A percentile compares a stretch with the other conserved stretches of the same genome.
Evolutionary conservation across 257 asterid species (phyloP).

Genomic region (Nicotiana tomentosiformis): DNA sequence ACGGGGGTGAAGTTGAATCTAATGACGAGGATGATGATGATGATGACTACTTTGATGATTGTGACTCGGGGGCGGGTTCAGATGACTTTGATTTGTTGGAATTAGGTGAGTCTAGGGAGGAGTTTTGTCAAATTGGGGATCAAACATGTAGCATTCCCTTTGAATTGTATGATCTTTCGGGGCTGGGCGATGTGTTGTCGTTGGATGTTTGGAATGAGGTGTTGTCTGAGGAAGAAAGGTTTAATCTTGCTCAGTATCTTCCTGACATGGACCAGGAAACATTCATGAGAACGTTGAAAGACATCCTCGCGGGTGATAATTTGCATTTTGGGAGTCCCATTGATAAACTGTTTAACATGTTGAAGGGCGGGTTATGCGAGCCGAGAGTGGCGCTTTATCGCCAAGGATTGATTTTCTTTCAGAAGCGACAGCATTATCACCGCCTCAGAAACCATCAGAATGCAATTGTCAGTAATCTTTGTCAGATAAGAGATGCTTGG

Average conservation of each 20-base stretch:
- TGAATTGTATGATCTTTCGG: constrained; percentile 83
- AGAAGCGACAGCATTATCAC: constrained; percentile 78
- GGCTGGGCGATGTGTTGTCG: constrained; percentile 69
- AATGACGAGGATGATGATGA: constrained; percentile 52
- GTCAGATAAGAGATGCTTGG: constrained; percentile 98
- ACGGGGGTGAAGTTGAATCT: constrained; percentile 51
- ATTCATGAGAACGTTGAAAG: constrained; percentile 66
- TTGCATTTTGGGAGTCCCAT: constrained; percentile 88
- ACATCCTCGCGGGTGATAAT: constrained; percentile 66
- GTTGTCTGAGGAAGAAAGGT: constrained; percentile 81
- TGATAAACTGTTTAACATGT: constrained; percentile 59
- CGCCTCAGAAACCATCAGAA: constrained; percentile 73
- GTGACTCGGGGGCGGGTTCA: constrained; percentile 98
- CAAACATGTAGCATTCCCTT: constrained; percentile 88
- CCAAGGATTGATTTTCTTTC: constrained; percentile 81
- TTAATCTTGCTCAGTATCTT: constrained; percentile 64
- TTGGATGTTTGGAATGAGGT: constrained; percentile 96
- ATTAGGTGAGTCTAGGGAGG: constrained; percentile 84
- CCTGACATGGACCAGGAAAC: constrained; percentile 98
- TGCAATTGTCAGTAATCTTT: constrained; percentile 61
- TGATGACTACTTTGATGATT: constrained; percentile 60
- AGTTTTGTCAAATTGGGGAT: constrained; percentile 89
- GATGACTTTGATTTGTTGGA: constrained; percentile 92
- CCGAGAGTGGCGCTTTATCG: constrained; percentile 97
- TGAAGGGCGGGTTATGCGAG: constrained; percentile 94